phyloP scores from a whole-genome alignment of 805 yeast species.

The Saccharomyces cerevisiae region DNA sequence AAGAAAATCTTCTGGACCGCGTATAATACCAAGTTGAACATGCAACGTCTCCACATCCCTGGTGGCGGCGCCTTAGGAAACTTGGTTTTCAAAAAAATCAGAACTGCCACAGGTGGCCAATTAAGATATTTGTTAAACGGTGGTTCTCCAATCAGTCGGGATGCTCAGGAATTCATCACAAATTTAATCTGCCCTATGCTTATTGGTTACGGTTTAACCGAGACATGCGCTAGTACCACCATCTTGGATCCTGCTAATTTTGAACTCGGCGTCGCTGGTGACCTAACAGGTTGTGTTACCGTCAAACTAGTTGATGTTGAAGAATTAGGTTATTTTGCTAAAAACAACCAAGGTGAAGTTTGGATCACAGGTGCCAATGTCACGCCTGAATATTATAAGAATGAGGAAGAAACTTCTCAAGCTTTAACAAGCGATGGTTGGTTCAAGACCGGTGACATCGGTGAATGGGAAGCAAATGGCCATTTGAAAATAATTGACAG shows the following conservation, averaged over 20 bases:
- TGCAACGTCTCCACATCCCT: slow-evolving; percentile 63
- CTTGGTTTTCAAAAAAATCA: slow-evolving; percentile 76
- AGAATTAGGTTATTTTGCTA: slow-evolving; percentile 86
- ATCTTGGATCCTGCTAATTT: slow-evolving; percentile 57
- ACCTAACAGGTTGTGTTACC: slow-evolving; percentile 72
- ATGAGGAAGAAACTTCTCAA: slow-evolving; percentile 67
- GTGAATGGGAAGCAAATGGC: slow-evolving; percentile 81
- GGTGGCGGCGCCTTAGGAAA: slow-evolving; percentile 57
- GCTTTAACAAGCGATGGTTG: slow-evolving; percentile 81
- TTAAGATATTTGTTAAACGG: slow-evolving; percentile 72
- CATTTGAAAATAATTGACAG: slow-evolving; percentile 82
- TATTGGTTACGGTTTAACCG: slow-evolving; percentile 94
- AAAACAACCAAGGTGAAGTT: slow-evolving; percentile 89
- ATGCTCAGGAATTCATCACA: slow-evolving; percentile 74
- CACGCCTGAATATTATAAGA: slow-evolving; percentile 69
- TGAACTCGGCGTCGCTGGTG: slow-evolving; percentile 74
- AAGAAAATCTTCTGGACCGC: slow-evolving; percentile 90
- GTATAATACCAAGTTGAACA: slow-evolving; percentile 58
- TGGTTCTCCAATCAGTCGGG: slow-evolving; percentile 80
- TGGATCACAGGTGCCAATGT: slow-evolving; percentile 70
- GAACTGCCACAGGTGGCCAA: slow-evolving; percentile 91
- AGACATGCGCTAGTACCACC: slow-evolving; percentile 84
- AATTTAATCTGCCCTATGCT: slow-evolving; percentile 77
- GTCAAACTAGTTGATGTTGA: slow-evolving; percentile 84
- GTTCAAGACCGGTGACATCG: slow-evolving; percentile 96